Evolutionary conservation across 345 rosid species (phyloP), one percentile per base, ranked within the genome.

Genomic region (Gossypium herbaceum): DNA sequence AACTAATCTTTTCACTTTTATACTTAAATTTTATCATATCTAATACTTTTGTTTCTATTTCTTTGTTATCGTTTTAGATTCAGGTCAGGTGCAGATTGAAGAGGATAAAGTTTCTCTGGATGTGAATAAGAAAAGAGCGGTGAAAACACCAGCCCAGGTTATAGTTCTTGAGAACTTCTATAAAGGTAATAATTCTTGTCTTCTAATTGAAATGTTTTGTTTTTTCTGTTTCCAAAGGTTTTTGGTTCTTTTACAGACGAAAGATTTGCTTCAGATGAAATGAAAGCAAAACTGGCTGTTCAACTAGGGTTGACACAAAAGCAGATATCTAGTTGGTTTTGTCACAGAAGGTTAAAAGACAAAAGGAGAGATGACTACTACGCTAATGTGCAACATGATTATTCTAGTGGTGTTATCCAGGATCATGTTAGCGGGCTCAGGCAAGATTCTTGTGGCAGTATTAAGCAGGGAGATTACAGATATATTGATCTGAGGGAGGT

Each of bases 381-480:
- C 77, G 81, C 71, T 71, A 86, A 80, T 16, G 97, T 91, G 70
- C 87, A 94, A 62, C 95, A 89, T 63, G 98, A 94, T 79, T 85
- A 89, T 60, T 92, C 95, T 5, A 91, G 95, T 62, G 89, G 85
- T 78, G 86, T 92, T 73, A 81, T 86, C 67, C 98, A 92, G 65
- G 98, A 94, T 81, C 95, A 81, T 80, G 94, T 86, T 63, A 94
- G 97, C 75, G 97, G 88, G 25, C 89, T 84, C 55, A 73, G 86
- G 83, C 97, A 94, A 78, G 98, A 94, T 90, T 94, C 98, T 41
- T 90, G 97, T 78, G 94, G 98, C 79, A 94, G 98, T 81, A 92
- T 92, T 77, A 94, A 91, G 85, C 95, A 88, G 77, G 88, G 82
- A 39, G 97, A 91, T 76, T 81, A 81, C 73, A 73, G 80, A 77